Evolutionary conservation across 768 basidiomycete genomes (phyloP).

Genomic region (Suillus decipiens): DNA sequence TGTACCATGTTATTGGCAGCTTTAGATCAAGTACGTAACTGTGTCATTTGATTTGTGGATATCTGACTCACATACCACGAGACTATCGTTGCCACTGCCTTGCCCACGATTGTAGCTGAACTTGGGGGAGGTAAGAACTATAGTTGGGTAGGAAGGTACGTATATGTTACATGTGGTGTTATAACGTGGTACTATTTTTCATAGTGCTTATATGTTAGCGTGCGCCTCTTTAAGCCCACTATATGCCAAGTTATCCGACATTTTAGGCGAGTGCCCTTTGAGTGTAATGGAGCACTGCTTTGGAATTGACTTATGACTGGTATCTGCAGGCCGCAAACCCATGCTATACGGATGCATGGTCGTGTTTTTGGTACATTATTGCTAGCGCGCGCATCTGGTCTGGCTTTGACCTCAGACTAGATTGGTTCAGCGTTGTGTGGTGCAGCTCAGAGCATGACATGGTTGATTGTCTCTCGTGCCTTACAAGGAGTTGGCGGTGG

Average conservation of each 20-base stretch:
- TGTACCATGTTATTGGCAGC: constrained; percentile 46
- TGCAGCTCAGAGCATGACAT: constrained; percentile 43
- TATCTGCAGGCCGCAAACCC: constrained; percentile 36
- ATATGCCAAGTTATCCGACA: constrained; percentile 49
- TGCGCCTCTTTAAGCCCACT: constrained; percentile 42
- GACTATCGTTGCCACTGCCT: constrained; percentile 50
- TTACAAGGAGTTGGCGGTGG: constrained; percentile 47
- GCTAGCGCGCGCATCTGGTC: background rate
- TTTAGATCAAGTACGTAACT: constrained; percentile 42
- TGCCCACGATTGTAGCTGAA: constrained; percentile 50
- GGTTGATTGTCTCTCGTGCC: constrained; percentile 43
- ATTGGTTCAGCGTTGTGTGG: constrained; percentile 43
- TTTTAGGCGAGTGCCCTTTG: constrained; percentile 31
- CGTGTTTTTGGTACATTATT: constrained; percentile 37
- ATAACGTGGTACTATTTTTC: background rate
- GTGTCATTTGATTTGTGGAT: background rate
- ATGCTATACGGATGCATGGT: constrained; percentile 37
- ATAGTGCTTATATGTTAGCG: constrained; percentile 48
- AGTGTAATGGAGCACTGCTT: background rate
- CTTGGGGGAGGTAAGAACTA: constrained; percentile 48
- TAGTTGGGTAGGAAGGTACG: constrained; percentile 50
- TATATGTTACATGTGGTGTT: background rate
- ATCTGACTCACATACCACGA: constrained; percentile 10
- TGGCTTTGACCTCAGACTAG: constrained; percentile 16
- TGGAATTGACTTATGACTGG: background rate